A percentile compares a stretch with the other conserved stretches of the same genome.
Conservation (phyloP, 2,329 filamentous ascomycete genomes). For the Colletotrichum siamense region DNA sequence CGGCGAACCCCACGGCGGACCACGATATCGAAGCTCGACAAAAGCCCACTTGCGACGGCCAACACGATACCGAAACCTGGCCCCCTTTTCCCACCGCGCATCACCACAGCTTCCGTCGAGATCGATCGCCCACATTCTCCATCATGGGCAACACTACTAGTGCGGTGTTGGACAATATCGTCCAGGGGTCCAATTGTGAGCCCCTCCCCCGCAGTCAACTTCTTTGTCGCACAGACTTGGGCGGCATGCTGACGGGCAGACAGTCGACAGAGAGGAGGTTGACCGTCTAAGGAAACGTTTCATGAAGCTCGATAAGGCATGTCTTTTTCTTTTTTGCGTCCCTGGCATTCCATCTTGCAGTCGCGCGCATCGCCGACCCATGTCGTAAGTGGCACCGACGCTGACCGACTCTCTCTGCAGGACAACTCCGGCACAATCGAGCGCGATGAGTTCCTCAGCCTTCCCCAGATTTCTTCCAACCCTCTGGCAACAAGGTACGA, state of each 20-base stretch:
- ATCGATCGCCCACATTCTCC: conserved; percentile 7
- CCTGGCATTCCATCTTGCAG: background rate
- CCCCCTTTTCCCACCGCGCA: background rate
- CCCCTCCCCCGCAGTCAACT: conserved; percentile 23
- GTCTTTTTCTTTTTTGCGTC: conserved; percentile 23
- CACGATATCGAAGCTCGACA: conserved; percentile 7
- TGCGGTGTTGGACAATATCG: conserved; percentile 90
- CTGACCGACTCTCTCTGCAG: conserved; percentile 49
- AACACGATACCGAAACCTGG: background rate
- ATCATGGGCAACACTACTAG: conserved; percentile 74
- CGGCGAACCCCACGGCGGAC: conserved; percentile 11
- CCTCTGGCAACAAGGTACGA: conserved; percentile 88
- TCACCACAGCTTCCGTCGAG: background rate
- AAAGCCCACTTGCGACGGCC: background rate
- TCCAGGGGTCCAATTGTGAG: conserved; percentile 94
- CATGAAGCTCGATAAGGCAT: conserved; percentile 98
- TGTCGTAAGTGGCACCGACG: background rate
- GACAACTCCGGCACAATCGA: conserved; percentile 99
- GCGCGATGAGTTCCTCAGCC: conserved; percentile 95
- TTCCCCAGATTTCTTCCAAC: conserved; percentile 97
- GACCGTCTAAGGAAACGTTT: conserved; percentile 95
- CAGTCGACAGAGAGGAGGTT: conserved; percentile 97
- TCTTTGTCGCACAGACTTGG: conserved; percentile 13
- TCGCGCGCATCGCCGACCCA: background rate
- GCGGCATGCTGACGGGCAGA: conserved; percentile 14